These are phyloP conservation scores for Rusavskia elegans DNA, from an alignment of 495 filamentous ascomycete species.

Conservation along the genomic window DNA sequence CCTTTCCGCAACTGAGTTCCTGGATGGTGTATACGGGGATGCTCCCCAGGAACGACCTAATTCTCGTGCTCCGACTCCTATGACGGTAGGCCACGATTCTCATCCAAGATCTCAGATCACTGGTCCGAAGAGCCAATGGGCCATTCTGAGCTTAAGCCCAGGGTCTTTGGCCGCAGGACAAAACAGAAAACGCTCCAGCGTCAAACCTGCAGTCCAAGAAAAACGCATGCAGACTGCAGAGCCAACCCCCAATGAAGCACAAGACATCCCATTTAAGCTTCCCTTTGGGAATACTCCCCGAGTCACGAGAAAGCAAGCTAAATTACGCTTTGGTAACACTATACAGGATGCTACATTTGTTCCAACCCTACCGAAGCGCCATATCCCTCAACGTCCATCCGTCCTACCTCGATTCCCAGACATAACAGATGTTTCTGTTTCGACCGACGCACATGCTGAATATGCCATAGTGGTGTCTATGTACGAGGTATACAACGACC, in stretches of 20 bases:
- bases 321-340: constrained; percentile 17
- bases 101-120: constrained; percentile 1
- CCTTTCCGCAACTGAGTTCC: constrained; percentile 58
- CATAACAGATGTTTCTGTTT: constrained; percentile 50
- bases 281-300: constrained; percentile 6
- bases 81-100: constrained; percentile 43
- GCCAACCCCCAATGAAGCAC: neutral
- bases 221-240: neutral
- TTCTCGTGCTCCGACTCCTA: constrained; percentile 67
- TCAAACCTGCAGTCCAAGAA: neutral
- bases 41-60: constrained; percentile 37
- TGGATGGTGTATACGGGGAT: constrained; percentile 67
- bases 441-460: constrained; percentile 55
- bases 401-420: constrained; percentile 56
- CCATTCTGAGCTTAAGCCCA: constrained; percentile 9
- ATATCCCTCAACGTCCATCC: constrained; percentile 44
- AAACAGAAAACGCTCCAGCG: constrained; percentile 1
- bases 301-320: constrained; percentile 19
- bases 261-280: neutral
- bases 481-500: constrained; percentile 99
- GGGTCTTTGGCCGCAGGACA: constrained; percentile 6
- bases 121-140: constrained; percentile 12
- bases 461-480: constrained; percentile 87
- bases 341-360: constrained; percentile 35
- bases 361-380: constrained; percentile 37